These are phyloP conservation scores for Helotiales sp. DNA, from an alignment of 2,329 filamentous ascomycete species.

Conservation along the genomic window DNA sequence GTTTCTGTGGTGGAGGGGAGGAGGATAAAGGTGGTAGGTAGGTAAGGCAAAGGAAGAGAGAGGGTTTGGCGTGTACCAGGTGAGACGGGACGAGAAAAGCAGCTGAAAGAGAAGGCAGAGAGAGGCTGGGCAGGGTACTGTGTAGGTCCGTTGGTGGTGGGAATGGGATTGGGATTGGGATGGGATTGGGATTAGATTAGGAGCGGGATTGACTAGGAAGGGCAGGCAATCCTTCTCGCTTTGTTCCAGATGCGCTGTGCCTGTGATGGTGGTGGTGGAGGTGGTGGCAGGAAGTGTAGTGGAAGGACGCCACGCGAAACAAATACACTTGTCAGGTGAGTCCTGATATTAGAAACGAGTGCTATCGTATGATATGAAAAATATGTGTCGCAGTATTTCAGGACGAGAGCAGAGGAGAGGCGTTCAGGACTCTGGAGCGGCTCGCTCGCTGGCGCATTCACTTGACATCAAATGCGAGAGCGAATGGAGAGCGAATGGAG, in stretches of 20 bases:
- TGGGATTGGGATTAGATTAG: too few species aligned
- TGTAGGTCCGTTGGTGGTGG: not conserved
- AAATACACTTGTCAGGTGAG: not conserved
- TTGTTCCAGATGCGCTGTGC: constrained; percentile 23
- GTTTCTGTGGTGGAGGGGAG: not conserved
- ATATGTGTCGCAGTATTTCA: not conserved
- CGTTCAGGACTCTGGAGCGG: constrained; percentile 1
- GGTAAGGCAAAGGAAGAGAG: not conserved
- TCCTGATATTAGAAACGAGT: not conserved
- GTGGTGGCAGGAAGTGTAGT: not conserved
- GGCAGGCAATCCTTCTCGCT: constrained; percentile 17
- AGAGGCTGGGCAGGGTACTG: too few species aligned
- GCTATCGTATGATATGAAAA: not conserved
- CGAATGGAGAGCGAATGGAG: not conserved
- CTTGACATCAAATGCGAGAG: not conserved
- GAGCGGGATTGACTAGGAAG: too few species aligned
- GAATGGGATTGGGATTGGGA: not conserved
- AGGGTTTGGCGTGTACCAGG: not conserved
- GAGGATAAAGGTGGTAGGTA: not conserved
- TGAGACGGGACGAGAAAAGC: not conserved
- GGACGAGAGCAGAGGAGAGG: not conserved
- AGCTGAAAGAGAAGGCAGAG: constrained; percentile 15
- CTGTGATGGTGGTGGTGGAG: not conserved
- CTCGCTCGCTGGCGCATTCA: not conserved
- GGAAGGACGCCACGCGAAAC: constrained; percentile 7